Evolutionary conservation across 2,329 filamentous ascomycete species (phyloP).

Genomic region (Pezicula rhizophila): DNA sequence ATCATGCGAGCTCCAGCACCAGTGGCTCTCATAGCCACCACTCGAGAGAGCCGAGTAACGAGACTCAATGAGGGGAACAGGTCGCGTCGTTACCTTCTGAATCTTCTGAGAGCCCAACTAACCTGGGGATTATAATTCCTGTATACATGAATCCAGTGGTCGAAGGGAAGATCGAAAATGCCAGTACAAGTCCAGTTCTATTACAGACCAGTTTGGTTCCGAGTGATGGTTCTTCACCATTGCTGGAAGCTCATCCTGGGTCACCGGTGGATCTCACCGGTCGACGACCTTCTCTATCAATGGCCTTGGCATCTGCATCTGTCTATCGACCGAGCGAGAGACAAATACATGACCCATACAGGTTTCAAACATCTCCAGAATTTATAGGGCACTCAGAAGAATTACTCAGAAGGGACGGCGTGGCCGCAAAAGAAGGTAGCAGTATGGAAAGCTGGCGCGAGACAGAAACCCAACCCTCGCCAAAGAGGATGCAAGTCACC

Average conservation of each 20-base stretch:
- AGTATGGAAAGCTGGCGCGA: slow-evolving; percentile 7
- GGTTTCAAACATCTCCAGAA: slow-evolving; percentile 16
- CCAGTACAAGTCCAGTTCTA: slow-evolving; percentile 12
- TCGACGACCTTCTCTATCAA: slow-evolving; percentile 19
- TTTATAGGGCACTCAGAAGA: slow-evolving; percentile 19
- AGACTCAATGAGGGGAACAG: slow-evolving; percentile 51
- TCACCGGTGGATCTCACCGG: slow-evolving; percentile 24
- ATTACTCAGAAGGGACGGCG: slow-evolving; percentile 22
- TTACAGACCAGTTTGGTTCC: slow-evolving; percentile 24
- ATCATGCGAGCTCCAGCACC: slow-evolving; percentile 37
- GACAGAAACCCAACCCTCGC: slow-evolving; percentile 6
- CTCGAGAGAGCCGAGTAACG: slow-evolving; percentile 30
- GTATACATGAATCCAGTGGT: slow-evolving; percentile 18
- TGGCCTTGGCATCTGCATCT: slow-evolving; percentile 18
- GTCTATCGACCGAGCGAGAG: slow-evolving; percentile 15
- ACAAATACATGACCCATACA: slow-evolving; percentile 14
- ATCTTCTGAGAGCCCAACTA: slow-evolving; percentile 24
- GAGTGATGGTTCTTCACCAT: slow-evolving; percentile 22
- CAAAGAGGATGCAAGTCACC: slow-evolving; percentile 15
- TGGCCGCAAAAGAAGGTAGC: slow-evolving; percentile 24
- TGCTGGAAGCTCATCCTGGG: slow-evolving; percentile 26
- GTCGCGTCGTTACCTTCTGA: slow-evolving; percentile 44
- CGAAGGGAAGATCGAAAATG: slow-evolving; percentile 1
- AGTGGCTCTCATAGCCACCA: slow-evolving; percentile 29
- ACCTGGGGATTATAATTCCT: slow-evolving; percentile 18